Conservation (phyloP, 345 rosid species). For the Bruguiera sexangula region DNA sequence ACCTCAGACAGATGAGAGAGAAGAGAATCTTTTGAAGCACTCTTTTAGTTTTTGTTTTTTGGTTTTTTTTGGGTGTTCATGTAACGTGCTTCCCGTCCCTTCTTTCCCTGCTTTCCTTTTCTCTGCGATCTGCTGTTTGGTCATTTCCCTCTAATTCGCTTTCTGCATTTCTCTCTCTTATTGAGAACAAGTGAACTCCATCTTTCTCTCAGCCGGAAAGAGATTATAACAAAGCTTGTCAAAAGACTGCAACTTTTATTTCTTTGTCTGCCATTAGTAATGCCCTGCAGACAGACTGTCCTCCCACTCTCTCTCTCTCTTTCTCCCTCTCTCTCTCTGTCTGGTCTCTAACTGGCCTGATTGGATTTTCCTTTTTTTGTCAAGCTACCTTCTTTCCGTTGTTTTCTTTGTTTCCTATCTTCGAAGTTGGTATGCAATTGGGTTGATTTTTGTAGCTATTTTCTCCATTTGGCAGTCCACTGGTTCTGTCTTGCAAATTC, state of each 20-base stretch:
- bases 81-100: neutral
- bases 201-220: neutral
- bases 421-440: neutral
- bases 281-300: neutral
- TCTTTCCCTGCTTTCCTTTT: neutral
- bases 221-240: slow-evolving; percentile 2
- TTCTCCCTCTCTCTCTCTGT: neutral
- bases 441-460: neutral
- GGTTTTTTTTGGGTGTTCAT: too few species aligned
- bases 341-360: neutral
- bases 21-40: slow-evolving; percentile 13
- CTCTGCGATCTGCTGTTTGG: neutral
- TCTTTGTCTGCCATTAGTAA: slow-evolving; percentile 18
- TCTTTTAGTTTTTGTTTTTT: neutral
- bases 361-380: neutral
- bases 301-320: neutral
- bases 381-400: neutral
- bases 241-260: slow-evolving; percentile 17
- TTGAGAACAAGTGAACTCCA: neutral
- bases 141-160: neutral
- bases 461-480: neutral
- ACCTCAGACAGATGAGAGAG: neutral
- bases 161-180: neutral
- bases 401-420: too few species aligned
- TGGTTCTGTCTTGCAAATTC: neutral